Percentiles rank a stretch among this genome's conserved stretches.
phyloP scores from a whole-genome alignment of 768 basidiomycete genomes.

The Boletus vermiculosoides region DNA sequence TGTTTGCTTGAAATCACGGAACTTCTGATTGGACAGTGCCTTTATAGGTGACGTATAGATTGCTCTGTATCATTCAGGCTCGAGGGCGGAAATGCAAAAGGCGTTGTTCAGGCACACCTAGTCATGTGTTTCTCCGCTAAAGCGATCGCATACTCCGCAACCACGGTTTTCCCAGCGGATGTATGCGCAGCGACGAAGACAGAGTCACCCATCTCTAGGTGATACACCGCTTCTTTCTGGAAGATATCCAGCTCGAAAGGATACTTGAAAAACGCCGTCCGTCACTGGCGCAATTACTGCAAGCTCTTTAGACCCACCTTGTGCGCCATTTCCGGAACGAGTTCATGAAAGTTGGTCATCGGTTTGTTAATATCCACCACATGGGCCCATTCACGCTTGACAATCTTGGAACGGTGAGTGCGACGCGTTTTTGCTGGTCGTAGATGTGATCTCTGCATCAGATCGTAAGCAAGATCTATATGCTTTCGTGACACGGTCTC shows the following conservation, averaged over 20 bases:
- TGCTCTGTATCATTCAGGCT: conserved; percentile 51
- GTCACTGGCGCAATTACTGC: conserved; percentile 2
- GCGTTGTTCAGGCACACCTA: conserved; percentile 49
- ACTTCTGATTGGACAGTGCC: conserved; percentile 97
- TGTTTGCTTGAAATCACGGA: conserved; percentile 96
- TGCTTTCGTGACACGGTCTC: conserved; percentile 2
- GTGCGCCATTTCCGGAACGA: conserved; percentile 96
- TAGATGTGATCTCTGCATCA: conserved; percentile 53
- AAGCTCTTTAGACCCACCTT: conserved; percentile 48
- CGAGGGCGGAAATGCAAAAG: conserved; percentile 13
- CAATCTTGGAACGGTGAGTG: conserved; percentile 45
- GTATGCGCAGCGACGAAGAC: conserved; percentile 99
- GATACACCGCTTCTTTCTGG: conserved; percentile 98
- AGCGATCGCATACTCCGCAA: conserved; percentile 98
- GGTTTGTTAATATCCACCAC: conserved; percentile 92
- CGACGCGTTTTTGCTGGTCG: conserved; percentile 50
- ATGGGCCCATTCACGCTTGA: conserved; percentile 97
- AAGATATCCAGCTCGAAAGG: conserved; percentile 99
- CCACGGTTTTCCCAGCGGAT: conserved; percentile 98
- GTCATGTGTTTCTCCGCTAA: conserved; percentile 99
- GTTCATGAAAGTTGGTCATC: conserved; percentile 82
- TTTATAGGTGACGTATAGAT: conserved; percentile 99
- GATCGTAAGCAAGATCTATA: conserved; percentile 6
- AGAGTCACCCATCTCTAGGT: conserved; percentile 94
- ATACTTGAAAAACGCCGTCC: conserved; percentile 55